Conservation (phyloP, 768 basidiomycete genomes). For the Dictyophora rubrovolvata region DNA sequence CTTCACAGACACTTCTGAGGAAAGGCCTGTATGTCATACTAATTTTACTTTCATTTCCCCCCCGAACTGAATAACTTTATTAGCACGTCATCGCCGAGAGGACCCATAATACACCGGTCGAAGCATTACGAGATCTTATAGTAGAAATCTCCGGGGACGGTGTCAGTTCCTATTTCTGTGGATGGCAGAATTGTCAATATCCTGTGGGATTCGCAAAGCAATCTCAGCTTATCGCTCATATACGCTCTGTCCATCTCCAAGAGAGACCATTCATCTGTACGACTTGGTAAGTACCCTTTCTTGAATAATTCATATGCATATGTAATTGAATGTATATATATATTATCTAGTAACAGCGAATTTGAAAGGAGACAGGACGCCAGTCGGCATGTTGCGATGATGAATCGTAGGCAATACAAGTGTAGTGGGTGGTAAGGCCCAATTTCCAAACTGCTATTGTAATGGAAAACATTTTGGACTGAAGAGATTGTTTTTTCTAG, state of each 20-base stretch:
- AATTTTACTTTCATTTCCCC: background rate
- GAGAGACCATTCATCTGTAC: background rate
- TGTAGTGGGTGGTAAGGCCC: slow-evolving; percentile 1
- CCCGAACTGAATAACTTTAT: background rate
- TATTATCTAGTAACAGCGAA: background rate
- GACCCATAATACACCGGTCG: background rate
- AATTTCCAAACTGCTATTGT: background rate
- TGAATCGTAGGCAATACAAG: slow-evolving; percentile 4
- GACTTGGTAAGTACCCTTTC: slow-evolving; percentile 1
- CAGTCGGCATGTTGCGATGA: background rate
- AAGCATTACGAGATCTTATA: background rate
- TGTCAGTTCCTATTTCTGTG: slow-evolving; percentile 5
- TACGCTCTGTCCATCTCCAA: background rate
- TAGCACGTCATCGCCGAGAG: slow-evolving; percentile 5
- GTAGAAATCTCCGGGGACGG: slow-evolving; percentile 2
- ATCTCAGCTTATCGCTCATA: background rate
- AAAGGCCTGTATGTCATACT: background rate
- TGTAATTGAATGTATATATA: background rate
- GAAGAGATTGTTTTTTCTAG: background rate
- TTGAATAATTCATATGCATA: background rate
- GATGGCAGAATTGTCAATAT: slow-evolving; percentile 6
- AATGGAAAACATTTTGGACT: background rate
- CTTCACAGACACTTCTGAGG: background rate
- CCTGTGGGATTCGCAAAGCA: slow-evolving; percentile 6
- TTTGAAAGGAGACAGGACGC: slow-evolving; percentile 8